Conservation (phyloP, 768 basidiomycete genomes). For the Xanthoconium stramineum region DNA sequence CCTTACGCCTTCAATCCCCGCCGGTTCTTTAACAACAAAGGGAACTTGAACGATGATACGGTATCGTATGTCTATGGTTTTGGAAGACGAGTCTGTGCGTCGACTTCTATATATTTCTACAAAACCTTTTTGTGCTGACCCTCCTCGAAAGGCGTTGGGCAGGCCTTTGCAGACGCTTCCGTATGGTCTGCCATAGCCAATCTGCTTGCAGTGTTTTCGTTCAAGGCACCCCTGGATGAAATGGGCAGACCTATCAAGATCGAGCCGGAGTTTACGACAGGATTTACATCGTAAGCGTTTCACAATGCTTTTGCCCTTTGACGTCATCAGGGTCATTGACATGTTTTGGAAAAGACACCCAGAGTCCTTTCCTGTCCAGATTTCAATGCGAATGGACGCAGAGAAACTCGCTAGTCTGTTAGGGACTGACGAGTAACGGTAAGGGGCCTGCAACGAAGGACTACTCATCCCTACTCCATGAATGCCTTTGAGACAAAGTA, state of each 20-base stretch:
- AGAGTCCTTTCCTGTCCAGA: neutral
- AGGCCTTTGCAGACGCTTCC: neutral
- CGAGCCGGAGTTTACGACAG: neutral
- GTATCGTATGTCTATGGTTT: constrained; percentile 2
- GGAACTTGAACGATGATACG: constrained; percentile 6
- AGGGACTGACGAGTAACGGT: neutral
- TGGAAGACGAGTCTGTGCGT: constrained; percentile 7
- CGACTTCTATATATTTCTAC: neutral
- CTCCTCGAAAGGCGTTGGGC: constrained; percentile 3
- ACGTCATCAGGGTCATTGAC: neutral
- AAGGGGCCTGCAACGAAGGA: neutral
- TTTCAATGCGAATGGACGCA: neutral
- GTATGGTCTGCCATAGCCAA: constrained; percentile 1
- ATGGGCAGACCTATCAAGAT: neutral
- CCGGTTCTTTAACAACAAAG: constrained; percentile 9
- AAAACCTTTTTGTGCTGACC: neutral
- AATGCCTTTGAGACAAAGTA: neutral
- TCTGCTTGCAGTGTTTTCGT: constrained; percentile 5
- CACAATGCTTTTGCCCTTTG: neutral
- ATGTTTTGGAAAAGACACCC: neutral
- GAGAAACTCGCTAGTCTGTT: neutral
- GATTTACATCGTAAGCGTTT: constrained; percentile 5
- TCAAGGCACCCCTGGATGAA: constrained; percentile 4
- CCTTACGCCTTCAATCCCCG: neutral
- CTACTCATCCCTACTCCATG: neutral